A percentile compares a stretch with the other conserved stretches of the same genome.
Evolutionary conservation across 306 rosid genomes (phyloP).

Genomic region (Cyclanthera cordifolia): DNA sequence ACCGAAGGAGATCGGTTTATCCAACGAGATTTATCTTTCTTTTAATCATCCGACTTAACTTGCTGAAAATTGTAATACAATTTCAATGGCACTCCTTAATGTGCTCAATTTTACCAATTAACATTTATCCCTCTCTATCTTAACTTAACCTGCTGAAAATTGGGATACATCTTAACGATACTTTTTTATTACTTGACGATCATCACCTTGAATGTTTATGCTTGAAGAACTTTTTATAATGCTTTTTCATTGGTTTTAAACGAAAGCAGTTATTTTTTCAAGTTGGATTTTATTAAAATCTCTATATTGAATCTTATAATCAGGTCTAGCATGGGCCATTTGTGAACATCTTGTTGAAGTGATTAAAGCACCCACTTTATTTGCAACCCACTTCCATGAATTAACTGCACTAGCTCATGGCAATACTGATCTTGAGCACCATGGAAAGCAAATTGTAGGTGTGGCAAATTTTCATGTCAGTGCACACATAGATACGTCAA

Average conservation of each 20-base stretch:
- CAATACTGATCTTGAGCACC: conserved; percentile 27
- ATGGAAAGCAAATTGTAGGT: conserved; percentile 49
- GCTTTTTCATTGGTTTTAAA: background rate
- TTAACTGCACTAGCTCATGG: conserved; percentile 70
- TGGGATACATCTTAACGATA: background rate
- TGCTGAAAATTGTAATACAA: background rate
- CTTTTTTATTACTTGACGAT: background rate
- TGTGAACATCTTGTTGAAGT: conserved; percentile 84
- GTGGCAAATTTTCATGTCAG: conserved; percentile 90
- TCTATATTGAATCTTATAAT: conserved; percentile 18
- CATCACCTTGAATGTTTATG: background rate
- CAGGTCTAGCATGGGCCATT: conserved; percentile 98
- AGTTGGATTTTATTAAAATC: conserved; percentile 1
- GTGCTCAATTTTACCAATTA: too few relatives aligned
- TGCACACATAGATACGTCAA: conserved; percentile 85
- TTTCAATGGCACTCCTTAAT: background rate
- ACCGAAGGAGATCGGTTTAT: background rate
- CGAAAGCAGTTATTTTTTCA: background rate
- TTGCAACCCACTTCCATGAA: conserved; percentile 96
- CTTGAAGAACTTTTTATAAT: background rate
- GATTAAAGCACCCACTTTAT: conserved; percentile 85
- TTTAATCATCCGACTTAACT: background rate
- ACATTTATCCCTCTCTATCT: background rate
- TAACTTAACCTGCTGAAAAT: background rate
- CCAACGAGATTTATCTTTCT: background rate